phyloP scores from a whole-genome alignment of 148 eudicot species.

The Dianthus caryophyllus region DNA sequence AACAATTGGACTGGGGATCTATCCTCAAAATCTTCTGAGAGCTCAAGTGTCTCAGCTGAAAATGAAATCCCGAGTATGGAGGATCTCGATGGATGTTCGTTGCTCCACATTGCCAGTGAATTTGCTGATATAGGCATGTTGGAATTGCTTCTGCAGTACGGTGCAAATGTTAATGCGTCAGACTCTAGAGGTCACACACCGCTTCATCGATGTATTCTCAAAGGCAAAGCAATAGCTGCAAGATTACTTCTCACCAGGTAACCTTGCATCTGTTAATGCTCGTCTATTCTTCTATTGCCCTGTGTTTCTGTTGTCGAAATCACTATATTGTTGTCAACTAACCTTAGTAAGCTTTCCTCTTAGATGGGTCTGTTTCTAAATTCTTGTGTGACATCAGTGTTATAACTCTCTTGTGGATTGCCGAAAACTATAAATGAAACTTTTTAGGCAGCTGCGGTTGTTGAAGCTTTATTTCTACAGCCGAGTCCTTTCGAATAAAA shows the following conservation, averaged over 20 bases:
- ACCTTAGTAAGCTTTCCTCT: background rate
- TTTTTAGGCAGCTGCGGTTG: background rate
- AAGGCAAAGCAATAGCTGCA: conserved; percentile 56
- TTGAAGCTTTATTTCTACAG: background rate
- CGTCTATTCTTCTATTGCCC: background rate
- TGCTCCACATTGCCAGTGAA: conserved; percentile 94
- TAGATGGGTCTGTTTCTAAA: background rate
- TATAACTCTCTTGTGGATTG: background rate
- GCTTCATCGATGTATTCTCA: conserved; percentile 75
- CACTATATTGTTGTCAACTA: background rate
- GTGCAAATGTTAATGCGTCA: conserved; percentile 71
- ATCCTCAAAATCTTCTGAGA: conserved; percentile 36
- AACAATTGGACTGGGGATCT: conserved; percentile 36
- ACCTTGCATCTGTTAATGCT: conserved; percentile 2
- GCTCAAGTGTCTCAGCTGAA: conserved; percentile 42
- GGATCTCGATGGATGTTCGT: conserved; percentile 71
- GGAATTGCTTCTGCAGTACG: conserved; percentile 92
- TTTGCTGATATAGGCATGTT: conserved; percentile 92
- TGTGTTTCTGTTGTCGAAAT: background rate
- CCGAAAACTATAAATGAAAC: background rate
- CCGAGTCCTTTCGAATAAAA: background rate
- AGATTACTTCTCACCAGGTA: conserved; percentile 84
- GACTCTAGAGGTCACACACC: conserved; percentile 74
- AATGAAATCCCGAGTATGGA: conserved; percentile 44
- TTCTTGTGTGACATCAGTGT: background rate